Conservation (phyloP, 495 filamentous ascomycete species). For the Glarea lozoyensis region DNA sequence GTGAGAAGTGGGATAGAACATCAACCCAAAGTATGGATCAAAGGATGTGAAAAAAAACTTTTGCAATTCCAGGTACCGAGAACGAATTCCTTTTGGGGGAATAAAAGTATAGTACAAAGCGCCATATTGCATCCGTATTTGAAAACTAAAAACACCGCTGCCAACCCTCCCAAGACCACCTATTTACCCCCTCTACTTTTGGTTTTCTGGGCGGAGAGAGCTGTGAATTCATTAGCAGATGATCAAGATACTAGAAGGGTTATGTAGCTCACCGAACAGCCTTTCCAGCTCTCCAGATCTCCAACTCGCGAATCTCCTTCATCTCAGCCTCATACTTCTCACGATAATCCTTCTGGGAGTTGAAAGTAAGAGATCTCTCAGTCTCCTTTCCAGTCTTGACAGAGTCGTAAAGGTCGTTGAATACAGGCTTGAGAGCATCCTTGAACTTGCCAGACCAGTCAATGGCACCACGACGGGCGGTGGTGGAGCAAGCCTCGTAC, state of each 20-base stretch:
- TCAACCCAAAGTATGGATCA: background rate
- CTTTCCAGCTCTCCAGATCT: constrained; percentile 99
- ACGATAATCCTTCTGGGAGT: constrained; percentile 87
- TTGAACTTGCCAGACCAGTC: constrained; percentile 96
- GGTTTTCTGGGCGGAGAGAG: constrained; percentile 86
- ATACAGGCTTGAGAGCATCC: constrained; percentile 93
- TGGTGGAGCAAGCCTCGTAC: constrained; percentile 99
- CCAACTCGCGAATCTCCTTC: constrained; percentile 88
- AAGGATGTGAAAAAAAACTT: constrained; percentile 8
- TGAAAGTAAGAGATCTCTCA: constrained; percentile 87
- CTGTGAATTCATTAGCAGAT: constrained; percentile 30
- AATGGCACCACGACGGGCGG: constrained; percentile 94
- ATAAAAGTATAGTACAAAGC: constrained; percentile 22
- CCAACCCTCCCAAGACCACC: background rate
- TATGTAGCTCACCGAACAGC: constrained; percentile 61
- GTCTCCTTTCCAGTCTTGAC: constrained; percentile 89
- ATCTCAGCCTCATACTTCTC: constrained; percentile 95
- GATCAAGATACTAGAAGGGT: background rate
- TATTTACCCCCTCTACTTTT: constrained; percentile 46
- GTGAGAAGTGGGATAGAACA: background rate
- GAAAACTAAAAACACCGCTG: constrained; percentile 12
- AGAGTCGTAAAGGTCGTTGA: constrained; percentile 90
- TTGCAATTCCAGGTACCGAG: constrained; percentile 19
- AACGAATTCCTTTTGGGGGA: constrained; percentile 8
- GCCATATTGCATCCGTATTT: constrained; percentile 9